Evolutionary conservation across 2,329 filamentous ascomycete species (phyloP), one percentile per base, ranked within the genome.

Genomic region (Stachybotrys elegans): DNA sequence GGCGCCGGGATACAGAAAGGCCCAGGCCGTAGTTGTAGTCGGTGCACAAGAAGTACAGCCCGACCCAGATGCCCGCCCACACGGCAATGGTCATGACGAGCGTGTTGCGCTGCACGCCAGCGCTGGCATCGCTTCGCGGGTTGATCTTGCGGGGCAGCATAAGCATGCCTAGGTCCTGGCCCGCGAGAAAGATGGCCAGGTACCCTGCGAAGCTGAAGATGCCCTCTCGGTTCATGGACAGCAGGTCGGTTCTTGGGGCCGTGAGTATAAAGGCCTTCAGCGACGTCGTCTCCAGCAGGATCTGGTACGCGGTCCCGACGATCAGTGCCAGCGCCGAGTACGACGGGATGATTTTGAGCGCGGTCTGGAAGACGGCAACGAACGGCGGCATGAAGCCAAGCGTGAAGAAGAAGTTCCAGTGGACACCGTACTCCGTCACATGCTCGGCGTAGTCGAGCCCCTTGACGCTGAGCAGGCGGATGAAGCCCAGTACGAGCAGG

Each of bases 351-450:
- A 86, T 58, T 14, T 75, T 72, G 46, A 92, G 78, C 0, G 83
- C 69, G 1, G 85, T 78, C 60, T 94, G 88, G 48, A 92, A 88
- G 0, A 93, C 63, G 22, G 92, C 90, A 42, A 95, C 83, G 57
- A 95, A 95, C 1, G 91, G 91, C 1, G 92, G 89, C 20, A 98
- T 70, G 39, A 96, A 78, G 6, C 83, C 91, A 9, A 98, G 74
- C 0, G 93, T 98, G 68, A 97, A 97, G 75, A 98, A 98, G 66
- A 98, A 98, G 65, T 98, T 98, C 93, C 93, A 98, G 65, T 98
- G 93, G 9, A 98, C 88, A 35, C 93, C 93, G 60, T 98, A 98
- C 62, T 98, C 93, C 13, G 88, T 90, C 46, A 96, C 89, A 69
- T 98, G 93, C 63, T 98, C 93, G 4, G 91, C 91, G 61, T 98